Evolutionary conservation across 306 rosid species (phyloP).

Genomic region (Ochetophila trinervis): DNA sequence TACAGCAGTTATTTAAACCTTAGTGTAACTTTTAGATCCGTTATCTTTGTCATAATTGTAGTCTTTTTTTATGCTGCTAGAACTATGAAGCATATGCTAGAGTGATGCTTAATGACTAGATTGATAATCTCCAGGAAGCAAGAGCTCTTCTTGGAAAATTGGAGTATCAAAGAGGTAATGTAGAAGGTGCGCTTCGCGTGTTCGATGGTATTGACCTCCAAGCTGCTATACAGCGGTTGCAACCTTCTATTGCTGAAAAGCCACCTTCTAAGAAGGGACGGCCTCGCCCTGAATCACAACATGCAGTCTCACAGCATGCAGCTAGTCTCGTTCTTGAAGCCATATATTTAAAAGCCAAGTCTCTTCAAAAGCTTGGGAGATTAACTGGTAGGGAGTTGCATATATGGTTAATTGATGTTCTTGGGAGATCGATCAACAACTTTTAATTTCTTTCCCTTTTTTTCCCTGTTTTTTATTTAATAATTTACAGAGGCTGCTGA

Average conservation of each 20-base stretch:
- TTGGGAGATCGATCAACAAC: not conserved
- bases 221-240: slow-evolving; percentile 85
- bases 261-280: slow-evolving; percentile 58
- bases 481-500: slow-evolving; percentile 77
- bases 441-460: slow-evolving; percentile 15
- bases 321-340: slow-evolving; percentile 94
- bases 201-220: slow-evolving; percentile 94
- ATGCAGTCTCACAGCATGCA: slow-evolving; percentile 77
- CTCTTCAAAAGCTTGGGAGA: slow-evolving; percentile 82
- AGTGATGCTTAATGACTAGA: slow-evolving; percentile 14
- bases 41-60: not conserved
- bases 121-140: slow-evolving; percentile 69
- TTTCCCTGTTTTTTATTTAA: slow-evolving; percentile 19
- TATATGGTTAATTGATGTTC: not conserved
- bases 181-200: slow-evolving; percentile 89
- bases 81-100: slow-evolving; percentile 1
- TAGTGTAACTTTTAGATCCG: not conserved
- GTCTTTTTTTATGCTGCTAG: not conserved
- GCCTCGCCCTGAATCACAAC: slow-evolving; percentile 52
- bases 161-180: slow-evolving; percentile 95
- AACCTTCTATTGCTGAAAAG: slow-evolving; percentile 65
- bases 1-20: not conserved
- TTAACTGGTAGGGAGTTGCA: slow-evolving; percentile 46
- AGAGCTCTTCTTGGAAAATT: slow-evolving; percentile 97
- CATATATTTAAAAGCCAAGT: slow-evolving; percentile 87